phyloP scores from a whole-genome alignment of 2,329 filamentous ascomycete genomes.

The Amylocarpus encephaloides region DNA sequence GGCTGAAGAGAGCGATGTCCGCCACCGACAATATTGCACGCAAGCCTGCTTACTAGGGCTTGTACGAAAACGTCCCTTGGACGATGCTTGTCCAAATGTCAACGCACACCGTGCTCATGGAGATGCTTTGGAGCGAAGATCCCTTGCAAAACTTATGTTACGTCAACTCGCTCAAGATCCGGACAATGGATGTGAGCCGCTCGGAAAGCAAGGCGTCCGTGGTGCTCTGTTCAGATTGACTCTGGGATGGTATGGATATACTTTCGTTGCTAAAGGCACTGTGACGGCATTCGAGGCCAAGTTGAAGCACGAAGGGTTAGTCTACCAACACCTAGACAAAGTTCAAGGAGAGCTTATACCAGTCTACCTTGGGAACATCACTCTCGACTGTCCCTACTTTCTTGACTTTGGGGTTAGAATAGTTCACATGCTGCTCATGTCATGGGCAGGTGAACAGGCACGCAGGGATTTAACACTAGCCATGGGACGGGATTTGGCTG shows the following conservation, averaged over 20 bases:
- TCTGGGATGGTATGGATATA: not conserved
- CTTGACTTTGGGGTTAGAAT: conserved; percentile 19
- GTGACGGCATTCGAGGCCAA: conserved; percentile 22
- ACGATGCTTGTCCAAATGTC: no score
- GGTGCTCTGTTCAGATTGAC: conserved; percentile 29
- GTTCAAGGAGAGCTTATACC: no score
- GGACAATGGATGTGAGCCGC: conserved; percentile 17
- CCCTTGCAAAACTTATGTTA: conserved; percentile 2
- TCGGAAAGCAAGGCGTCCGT: conserved; percentile 30
- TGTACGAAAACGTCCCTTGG: conserved; percentile 8
- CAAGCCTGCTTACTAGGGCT: conserved; percentile 19
- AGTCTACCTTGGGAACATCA: conserved; percentile 33
- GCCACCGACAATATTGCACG: conserved; percentile 15
- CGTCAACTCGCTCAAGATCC: conserved; percentile 14
- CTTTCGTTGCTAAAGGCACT: not conserved
- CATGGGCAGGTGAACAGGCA: conserved; percentile 21
- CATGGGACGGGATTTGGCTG: conserved; percentile 15
- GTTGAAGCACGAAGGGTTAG: no score
- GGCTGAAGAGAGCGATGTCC: conserved; percentile 15
- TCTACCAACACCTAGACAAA: no score
- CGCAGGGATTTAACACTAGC: conserved; percentile 12
- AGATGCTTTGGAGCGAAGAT: no score
- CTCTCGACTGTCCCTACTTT: conserved; percentile 28
- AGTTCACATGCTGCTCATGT: conserved; percentile 21
- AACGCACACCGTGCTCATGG: no score